Base-by-base conservation (phyloP, 306 rosid species). In the Inga oerstediana region DNA sequence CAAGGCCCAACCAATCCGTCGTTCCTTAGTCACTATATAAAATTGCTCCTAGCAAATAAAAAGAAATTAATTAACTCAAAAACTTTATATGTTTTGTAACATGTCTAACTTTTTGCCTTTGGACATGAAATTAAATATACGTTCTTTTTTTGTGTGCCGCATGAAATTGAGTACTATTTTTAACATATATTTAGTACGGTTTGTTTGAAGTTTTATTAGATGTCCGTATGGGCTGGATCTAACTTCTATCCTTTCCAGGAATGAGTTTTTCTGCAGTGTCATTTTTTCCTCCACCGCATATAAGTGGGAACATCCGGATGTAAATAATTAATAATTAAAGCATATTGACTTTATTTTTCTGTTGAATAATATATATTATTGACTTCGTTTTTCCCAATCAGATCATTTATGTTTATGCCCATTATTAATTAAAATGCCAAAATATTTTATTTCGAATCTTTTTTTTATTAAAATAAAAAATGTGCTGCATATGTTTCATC, bases 161-260 rank as follows among this genome's bases (percentile, higher is more conserved):
- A 6, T 5, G 22, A 19, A 5, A 2, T 19, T 16, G 27, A 56
- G 10, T 43, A 43, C 11, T 43, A 2, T 7, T 51, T 35, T 35
- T 35, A 35, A 35, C 58, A 15, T 51, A 51, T 52, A 15, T 5
- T 52, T 5, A 16, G 8, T 17, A n/a, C 59, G 0, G 59, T 16
- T 52, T 16, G 59, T 52, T 52, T 52, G 6, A 14, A 52, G n/a
- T 52, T 52, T 52, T 52, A 5, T 5, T 17, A 52, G 59, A 52
- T 17, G 56, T 0, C 2, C 12, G 13, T 1, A 44, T 44, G 13
- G 3, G 0, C 1, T 2, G 1, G 6, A 37, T 5, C 0, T 37
- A 6, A 37, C 41, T 37, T 37, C 8, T 37, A 0, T 37, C 5
- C 8, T 17, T 16, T 52, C 59, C 17, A 52, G 17, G 17, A 52